Evolutionary conservation across 305 asterid species (phyloP).

Genomic region (Stenogyne calaminthoides): DNA sequence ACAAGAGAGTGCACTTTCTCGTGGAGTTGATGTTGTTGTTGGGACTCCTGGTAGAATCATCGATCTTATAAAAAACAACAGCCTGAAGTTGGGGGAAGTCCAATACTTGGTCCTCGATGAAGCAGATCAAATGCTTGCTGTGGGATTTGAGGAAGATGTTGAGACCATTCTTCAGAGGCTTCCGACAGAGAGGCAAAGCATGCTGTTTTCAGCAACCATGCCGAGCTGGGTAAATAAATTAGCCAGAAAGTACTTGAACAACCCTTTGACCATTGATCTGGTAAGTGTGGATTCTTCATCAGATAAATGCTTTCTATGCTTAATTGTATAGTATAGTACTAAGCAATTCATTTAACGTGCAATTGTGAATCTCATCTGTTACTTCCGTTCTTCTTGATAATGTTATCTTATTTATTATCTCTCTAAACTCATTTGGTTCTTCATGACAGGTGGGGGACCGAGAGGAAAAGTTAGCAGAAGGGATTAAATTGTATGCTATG

Average conservation of each 20-base stretch:
- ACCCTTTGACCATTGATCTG: conserved; percentile 90
- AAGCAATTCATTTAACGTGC: not conserved
- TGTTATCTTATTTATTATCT: conserved; percentile 9
- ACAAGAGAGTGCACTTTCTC: conserved; percentile 76
- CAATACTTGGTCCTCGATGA: conserved; percentile 92
- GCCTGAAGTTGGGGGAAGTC: conserved; percentile 81
- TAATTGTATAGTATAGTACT: not conserved
- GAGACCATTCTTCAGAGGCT: conserved; percentile 73
- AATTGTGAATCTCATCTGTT: not conserved
- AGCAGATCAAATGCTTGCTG: conserved; percentile 99
- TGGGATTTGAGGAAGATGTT: conserved; percentile 98
- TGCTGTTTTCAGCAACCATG: conserved; percentile 99
- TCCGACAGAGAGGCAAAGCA: conserved; percentile 88
- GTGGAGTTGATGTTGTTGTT: conserved; percentile 92
- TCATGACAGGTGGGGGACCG: conserved; percentile 75
- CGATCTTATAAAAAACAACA: conserved; percentile 72
- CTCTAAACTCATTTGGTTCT: conserved; percentile 15
- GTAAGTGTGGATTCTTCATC: conserved; percentile 43
- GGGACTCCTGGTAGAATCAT: conserved; percentile 98
- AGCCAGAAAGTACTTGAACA: conserved; percentile 70
- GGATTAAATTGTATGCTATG: conserved; percentile 90
- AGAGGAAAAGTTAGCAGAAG: conserved; percentile 95
- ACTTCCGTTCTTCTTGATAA: not conserved
- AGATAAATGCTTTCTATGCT: not conserved
- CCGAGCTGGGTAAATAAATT: conserved; percentile 94